Evolutionary conservation across 2,329 filamentous ascomycete species (phyloP).

Genomic region (Periconia sp.): DNA sequence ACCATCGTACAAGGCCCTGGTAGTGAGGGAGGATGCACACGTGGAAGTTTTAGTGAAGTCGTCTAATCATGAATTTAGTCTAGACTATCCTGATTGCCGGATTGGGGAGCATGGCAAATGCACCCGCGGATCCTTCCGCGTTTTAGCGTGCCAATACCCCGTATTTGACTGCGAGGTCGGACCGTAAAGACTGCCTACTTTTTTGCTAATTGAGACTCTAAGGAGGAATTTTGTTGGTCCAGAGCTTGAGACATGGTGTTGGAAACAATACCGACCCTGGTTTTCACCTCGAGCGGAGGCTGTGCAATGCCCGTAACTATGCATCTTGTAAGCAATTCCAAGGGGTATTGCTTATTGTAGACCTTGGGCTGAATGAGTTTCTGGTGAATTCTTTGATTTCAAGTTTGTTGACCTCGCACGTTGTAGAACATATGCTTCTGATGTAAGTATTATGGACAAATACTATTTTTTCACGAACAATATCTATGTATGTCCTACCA

Average conservation of each 20-base stretch:
- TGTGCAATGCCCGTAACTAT: not conserved
- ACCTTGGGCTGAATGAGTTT: too few species aligned
- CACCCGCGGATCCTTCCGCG: not conserved
- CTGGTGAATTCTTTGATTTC: too few species aligned
- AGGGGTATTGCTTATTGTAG: too few species aligned
- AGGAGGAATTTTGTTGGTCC: not conserved
- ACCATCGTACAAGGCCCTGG: not conserved
- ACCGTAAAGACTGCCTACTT: not conserved
- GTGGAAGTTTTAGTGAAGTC: not conserved
- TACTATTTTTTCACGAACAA: too few species aligned
- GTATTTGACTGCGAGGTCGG: not conserved
- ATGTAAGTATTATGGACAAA: too few species aligned
- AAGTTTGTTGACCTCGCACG: too few species aligned
- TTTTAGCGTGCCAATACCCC: not conserved
- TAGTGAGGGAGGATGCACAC: not conserved
- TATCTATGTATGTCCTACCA: too few species aligned
- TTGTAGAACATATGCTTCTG: too few species aligned
- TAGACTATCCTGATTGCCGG: not conserved
- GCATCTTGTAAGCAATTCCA: not conserved
- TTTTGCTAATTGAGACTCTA: not conserved
- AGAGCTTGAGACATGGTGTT: not conserved
- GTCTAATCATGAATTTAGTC: not conserved
- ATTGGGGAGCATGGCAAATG: not conserved
- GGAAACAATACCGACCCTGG: not conserved
- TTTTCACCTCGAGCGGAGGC: not conserved